Evolutionary conservation across 495 filamentous ascomycete species (phyloP).

Genomic region (Cercophora sp.): DNA sequence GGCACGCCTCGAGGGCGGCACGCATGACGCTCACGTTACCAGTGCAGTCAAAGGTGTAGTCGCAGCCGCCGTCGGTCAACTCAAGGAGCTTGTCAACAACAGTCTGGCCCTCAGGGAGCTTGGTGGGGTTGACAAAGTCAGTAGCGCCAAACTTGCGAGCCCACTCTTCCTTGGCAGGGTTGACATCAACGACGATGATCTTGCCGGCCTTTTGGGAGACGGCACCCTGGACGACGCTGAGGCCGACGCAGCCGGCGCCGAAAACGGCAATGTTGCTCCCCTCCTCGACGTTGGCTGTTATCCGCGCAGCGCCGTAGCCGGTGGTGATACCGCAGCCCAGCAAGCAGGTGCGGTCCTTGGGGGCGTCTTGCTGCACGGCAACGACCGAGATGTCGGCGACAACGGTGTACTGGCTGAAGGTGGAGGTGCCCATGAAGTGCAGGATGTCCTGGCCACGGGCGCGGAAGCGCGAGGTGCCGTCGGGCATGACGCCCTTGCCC

Average conservation of each 20-base stretch:
- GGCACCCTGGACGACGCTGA: constrained; percentile 91
- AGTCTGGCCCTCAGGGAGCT: constrained; percentile 65
- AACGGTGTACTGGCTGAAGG: constrained; percentile 98
- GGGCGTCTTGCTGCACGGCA: constrained; percentile 82
- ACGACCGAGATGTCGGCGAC: constrained; percentile 98
- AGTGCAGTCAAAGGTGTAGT: constrained; percentile 99
- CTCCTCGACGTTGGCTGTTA: constrained; percentile 85
- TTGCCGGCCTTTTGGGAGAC: constrained; percentile 79
- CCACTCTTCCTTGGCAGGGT: constrained; percentile 90
- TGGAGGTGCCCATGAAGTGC: constrained; percentile 99
- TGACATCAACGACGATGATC: constrained; percentile 96
- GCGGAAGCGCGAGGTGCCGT: constrained; percentile 92
- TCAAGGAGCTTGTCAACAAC: constrained; percentile 90
- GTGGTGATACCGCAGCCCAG: constrained; percentile 98
- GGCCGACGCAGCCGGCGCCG: constrained; percentile 90
- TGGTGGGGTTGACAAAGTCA: constrained; percentile 90
- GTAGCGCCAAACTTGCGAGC: constrained; percentile 91
- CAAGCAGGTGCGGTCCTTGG: constrained; percentile 93
- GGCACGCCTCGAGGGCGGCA: constrained; percentile 92
- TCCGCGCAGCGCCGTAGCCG: constrained; percentile 91
- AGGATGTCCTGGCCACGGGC: constrained; percentile 90
- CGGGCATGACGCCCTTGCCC: constrained; percentile 94
- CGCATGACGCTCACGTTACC: constrained; percentile 97
- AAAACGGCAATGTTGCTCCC: constrained; percentile 91
- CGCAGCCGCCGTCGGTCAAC: constrained; percentile 98